These are phyloP conservation scores for Nicotiana benthamiana DNA, from an alignment of 257 asterid genomes.

Conservation along the genomic window DNA sequence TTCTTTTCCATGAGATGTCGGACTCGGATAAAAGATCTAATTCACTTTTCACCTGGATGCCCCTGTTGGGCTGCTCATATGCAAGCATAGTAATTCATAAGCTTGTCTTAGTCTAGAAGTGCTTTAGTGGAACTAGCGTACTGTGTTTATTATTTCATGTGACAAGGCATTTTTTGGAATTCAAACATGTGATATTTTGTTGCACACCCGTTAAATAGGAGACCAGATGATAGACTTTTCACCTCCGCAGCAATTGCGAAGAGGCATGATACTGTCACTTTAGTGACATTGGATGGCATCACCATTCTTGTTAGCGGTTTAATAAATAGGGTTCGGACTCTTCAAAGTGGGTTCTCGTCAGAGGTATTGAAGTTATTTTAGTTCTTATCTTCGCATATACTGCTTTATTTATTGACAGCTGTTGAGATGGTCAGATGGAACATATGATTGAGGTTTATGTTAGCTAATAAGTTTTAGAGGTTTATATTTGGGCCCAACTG, in stretches of 20 bases:
- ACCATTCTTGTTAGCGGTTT: constrained; percentile 40
- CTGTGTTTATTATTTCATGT: not conserved
- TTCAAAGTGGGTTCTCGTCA: constrained; percentile 47
- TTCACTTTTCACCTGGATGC: not conserved
- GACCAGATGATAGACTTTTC: constrained; percentile 37
- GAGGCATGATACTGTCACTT: constrained; percentile 51
- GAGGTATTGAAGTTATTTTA: constrained; percentile 34
- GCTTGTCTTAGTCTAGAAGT: not conserved
- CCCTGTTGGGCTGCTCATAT: not conserved
- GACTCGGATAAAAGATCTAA: not conserved
- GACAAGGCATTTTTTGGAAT: not conserved
- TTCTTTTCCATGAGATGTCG: not conserved
- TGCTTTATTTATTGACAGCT: not conserved
- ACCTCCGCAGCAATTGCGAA: constrained; percentile 44
- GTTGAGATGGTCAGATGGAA: not conserved
- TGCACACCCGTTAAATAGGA: constrained; percentile 18
- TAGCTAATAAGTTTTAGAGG: not conserved
- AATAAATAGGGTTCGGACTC: constrained; percentile 44
- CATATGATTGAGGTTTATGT: not conserved
- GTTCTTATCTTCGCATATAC: not conserved
- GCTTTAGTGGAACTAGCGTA: not conserved
- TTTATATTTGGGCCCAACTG: not conserved
- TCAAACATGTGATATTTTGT: not conserved
- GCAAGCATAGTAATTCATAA: not conserved
- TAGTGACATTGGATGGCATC: constrained; percentile 56